Evolutionary conservation across 2,329 filamentous ascomycete genomes (phyloP).

Genomic region (Phoma sp.): DNA sequence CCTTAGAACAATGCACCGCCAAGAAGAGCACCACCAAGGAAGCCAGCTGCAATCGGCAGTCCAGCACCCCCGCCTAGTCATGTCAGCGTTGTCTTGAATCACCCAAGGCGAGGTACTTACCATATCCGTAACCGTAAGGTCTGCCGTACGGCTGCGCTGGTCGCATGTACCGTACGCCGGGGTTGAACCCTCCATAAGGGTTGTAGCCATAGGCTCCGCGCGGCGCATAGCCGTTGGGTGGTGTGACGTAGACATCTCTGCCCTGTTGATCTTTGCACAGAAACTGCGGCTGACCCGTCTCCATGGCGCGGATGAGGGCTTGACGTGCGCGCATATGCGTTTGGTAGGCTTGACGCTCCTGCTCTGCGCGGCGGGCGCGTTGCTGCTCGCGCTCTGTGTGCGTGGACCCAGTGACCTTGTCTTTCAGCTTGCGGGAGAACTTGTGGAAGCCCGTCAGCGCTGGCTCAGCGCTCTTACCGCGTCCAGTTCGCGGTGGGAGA

Average conservation of each 20-base stretch:
- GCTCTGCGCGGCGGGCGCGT: slow-evolving; percentile 56
- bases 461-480: slow-evolving; percentile 14
- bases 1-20: slow-evolving; percentile 40
- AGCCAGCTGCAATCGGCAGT: slow-evolving; percentile 44
- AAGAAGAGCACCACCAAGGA: slow-evolving; percentile 45
- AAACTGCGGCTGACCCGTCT: slow-evolving; percentile 64
- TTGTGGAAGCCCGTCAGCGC: slow-evolving; percentile 50
- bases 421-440: slow-evolving; percentile 65
- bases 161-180: slow-evolving; percentile 58
- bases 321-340: slow-evolving; percentile 60
- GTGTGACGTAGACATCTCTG: slow-evolving; percentile 65
- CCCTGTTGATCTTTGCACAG: slow-evolving; percentile 63
- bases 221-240: slow-evolving; percentile 58
- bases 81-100: slow-evolving; percentile 5
- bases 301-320: slow-evolving; percentile 59
- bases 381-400: slow-evolving; percentile 61
- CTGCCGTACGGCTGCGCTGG: slow-evolving; percentile 58
- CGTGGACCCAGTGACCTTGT: slow-evolving; percentile 64
- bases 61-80: slow-evolving; percentile 40
- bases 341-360: slow-evolving; percentile 61
- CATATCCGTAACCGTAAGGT: slow-evolving; percentile 48
- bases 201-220: slow-evolving; percentile 49
- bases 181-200: slow-evolving; percentile 57
- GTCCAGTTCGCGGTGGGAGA: slow-evolving; percentile 13
- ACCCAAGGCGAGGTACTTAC: slow-evolving; percentile 14